phyloP scores from a whole-genome alignment of 1,139 yeast species.

The Candida neerlandica region DNA sequence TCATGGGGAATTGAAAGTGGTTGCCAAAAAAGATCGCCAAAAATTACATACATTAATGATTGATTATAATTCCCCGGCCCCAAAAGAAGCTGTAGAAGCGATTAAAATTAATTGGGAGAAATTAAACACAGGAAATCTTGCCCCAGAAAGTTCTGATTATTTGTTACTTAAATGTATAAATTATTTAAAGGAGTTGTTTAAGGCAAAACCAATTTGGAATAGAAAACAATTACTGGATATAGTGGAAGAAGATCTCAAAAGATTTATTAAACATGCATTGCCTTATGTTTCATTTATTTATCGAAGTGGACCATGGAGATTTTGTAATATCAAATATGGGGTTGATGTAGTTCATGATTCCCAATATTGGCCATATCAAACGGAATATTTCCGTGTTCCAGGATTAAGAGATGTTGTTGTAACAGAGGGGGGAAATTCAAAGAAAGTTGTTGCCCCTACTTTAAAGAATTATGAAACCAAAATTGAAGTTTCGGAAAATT shows the following conservation, averaged over 20 bases:
- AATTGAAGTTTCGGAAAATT: conserved; percentile 44
- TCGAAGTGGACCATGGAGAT: conserved; percentile 94
- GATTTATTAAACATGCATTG: conserved; percentile 69
- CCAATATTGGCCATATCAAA: conserved; percentile 69
- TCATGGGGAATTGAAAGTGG: conserved; percentile 53
- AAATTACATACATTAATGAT: conserved; percentile 52
- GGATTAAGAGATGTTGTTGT: conserved; percentile 26
- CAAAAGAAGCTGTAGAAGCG: conserved; percentile 38
- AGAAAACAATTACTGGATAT: conserved; percentile 71
- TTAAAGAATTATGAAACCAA: conserved; percentile 16
- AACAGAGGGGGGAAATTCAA: conserved; percentile 21
- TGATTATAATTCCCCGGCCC: conserved; percentile 32
- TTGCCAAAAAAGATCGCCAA: conserved; percentile 37
- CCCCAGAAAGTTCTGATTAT: conserved; percentile 30
- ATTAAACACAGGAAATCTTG: conserved; percentile 23
- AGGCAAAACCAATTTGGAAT: conserved; percentile 81
- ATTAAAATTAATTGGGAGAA: conserved; percentile 36
- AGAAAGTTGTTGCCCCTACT: conserved; percentile 9
- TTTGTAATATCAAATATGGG: conserved; percentile 80
- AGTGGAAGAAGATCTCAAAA: conserved; percentile 52
- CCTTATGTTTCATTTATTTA: conserved; percentile 83
- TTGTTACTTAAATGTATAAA: conserved; percentile 52
- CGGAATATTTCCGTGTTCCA: conserved; percentile 75
- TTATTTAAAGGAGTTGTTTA: conserved; percentile 57
- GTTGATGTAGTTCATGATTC: conserved; percentile 67